phyloP scores from a whole-genome alignment of 129 eudicot species.

The Ambrosia trifida region DNA sequence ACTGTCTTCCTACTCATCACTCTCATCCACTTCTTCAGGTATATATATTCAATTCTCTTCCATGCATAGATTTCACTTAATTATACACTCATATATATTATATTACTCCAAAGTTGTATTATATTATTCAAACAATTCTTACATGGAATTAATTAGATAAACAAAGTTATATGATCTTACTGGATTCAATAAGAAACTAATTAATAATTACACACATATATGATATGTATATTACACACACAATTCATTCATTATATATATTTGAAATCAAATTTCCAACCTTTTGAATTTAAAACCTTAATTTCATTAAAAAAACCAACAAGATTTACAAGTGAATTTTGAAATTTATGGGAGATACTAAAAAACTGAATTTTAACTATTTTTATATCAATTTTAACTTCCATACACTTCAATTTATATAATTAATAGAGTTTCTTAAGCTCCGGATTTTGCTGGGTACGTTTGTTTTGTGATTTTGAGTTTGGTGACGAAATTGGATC shows the following conservation, averaged over 20 bases:
- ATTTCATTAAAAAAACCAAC: too few relatives aligned
- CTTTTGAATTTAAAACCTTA: too few relatives aligned
- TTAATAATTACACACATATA: neutral
- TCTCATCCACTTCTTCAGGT: conserved; percentile 89
- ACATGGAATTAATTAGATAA: neutral
- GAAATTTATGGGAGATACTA: neutral
- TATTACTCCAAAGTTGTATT: too few relatives aligned
- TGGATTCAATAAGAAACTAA: neutral
- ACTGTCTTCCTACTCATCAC: conserved; percentile 83
- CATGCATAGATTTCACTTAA: conserved; percentile 11
- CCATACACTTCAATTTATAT: too few relatives aligned
- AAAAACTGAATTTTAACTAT: too few relatives aligned
- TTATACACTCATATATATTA: neutral
- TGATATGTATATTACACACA: neutral
- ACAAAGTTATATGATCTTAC: neutral
- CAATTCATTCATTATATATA: neutral
- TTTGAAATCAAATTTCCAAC: neutral
- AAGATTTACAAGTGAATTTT: too few relatives aligned
- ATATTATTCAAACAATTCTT: neutral
- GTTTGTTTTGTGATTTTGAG: neutral
- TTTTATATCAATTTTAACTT: too few relatives aligned
- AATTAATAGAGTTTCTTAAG: too few relatives aligned
- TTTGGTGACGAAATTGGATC: neutral
- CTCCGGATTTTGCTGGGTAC: too few relatives aligned
- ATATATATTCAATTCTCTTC: neutral